Evolutionary conservation across 352 stramenopile species (phyloP).

Genomic region (Globisporangium orthogonon): DNA sequence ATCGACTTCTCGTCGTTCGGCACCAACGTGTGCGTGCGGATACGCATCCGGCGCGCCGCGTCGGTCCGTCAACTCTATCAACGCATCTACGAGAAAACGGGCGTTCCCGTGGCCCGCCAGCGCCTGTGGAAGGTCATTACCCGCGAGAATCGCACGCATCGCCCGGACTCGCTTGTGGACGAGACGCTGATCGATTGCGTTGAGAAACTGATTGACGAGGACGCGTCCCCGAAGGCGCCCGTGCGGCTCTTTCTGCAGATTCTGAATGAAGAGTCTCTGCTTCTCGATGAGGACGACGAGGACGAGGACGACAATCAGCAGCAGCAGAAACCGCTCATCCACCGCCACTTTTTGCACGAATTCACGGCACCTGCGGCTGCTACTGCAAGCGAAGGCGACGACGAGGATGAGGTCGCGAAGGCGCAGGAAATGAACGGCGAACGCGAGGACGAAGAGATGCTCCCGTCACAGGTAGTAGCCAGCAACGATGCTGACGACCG

Average conservation of each 20-base stretch:
- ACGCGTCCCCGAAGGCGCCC: conserved; percentile 54
- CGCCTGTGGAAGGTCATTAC: conserved; percentile 84
- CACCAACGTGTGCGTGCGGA: conserved; percentile 45
- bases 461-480: background rate
- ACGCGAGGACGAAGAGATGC: background rate
- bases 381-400: background rate
- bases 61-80: conserved; percentile 63
- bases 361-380: conserved; percentile 35
- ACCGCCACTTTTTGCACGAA: conserved; percentile 55
- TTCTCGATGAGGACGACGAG: conserved; percentile 3
- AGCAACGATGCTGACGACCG: conserved; percentile 10
- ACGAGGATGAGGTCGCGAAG: conserved; percentile 11
- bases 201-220: conserved; percentile 67
- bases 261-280: background rate
- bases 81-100: conserved; percentile 52
- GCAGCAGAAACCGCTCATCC: conserved; percentile 16
- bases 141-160: conserved; percentile 75
- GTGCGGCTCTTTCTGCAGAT: conserved; percentile 79
- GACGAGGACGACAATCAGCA: conserved; percentile 1
- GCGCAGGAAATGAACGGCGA: conserved; percentile 8
- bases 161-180: conserved; percentile 54
- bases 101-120: conserved; percentile 55
- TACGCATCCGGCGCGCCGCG: conserved; percentile 58
- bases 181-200: conserved; percentile 36
- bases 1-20: conserved; percentile 74